Evolutionary conservation across 2,329 filamentous ascomycete species (phyloP).

Genomic region (Cytospora schulzeri): DNA sequence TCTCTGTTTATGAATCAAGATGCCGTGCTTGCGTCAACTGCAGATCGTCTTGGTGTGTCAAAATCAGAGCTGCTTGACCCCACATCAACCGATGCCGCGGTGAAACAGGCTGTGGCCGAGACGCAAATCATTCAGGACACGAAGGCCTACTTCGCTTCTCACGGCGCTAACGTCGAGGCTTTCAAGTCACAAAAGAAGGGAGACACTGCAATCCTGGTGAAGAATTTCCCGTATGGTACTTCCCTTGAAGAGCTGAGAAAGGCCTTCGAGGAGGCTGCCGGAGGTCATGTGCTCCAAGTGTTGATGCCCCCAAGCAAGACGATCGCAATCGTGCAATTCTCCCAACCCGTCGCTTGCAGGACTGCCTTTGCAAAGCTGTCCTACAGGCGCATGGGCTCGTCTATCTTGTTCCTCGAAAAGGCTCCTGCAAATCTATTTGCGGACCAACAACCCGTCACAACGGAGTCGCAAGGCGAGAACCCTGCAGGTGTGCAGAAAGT

Average conservation of each 20-base stretch:
- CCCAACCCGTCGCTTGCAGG: slow-evolving; percentile 76
- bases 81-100: slow-evolving; percentile 90
- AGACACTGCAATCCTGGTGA: slow-evolving; percentile 85
- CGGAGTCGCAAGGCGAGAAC: slow-evolving; percentile 39
- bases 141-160: slow-evolving; percentile 83
- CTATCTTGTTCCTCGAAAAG: slow-evolving; percentile 90
- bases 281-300: slow-evolving; percentile 77
- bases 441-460: slow-evolving; percentile 34
- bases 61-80: slow-evolving; percentile 93
- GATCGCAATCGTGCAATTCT: slow-evolving; percentile 90
- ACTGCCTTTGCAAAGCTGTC: slow-evolving; percentile 82
- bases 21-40: slow-evolving; percentile 88
- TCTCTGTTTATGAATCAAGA: slow-evolving; percentile 99
- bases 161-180: slow-evolving; percentile 88
- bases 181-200: slow-evolving; percentile 86
- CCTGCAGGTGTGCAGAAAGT: slow-evolving; percentile 58
- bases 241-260: slow-evolving; percentile 75
- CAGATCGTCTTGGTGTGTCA: slow-evolving; percentile 81
- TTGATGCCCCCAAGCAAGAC: slow-evolving; percentile 92
- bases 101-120: slow-evolving; percentile 96
- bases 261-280: slow-evolving; percentile 72
- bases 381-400: slow-evolving; percentile 89
- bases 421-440: slow-evolving; percentile 81
- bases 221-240: slow-evolving; percentile 89
- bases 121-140: slow-evolving; percentile 96